phyloP scores from a whole-genome alignment of 129 eudicot species.

The Tagetes erecta region DNA sequence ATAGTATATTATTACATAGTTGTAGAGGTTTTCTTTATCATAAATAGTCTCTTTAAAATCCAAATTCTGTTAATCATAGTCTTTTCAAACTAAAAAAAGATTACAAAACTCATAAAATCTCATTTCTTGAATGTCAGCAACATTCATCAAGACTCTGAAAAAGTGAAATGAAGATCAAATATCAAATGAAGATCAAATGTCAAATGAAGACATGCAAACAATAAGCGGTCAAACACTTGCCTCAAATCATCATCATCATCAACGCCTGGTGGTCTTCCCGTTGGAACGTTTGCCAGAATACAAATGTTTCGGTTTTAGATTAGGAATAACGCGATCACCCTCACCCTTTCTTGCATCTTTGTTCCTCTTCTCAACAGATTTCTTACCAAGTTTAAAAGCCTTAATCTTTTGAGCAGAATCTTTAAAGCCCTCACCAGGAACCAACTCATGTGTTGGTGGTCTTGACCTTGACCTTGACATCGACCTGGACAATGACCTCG shows the following conservation, averaged over 20 bases:
- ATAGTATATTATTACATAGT: too few relatives aligned
- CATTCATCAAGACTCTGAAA: slow-evolving; percentile 6
- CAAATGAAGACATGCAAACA: slow-evolving; percentile 1
- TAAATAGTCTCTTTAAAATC: too few relatives aligned
- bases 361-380: slow-evolving; percentile 63
- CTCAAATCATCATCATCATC: slow-evolving; percentile 8
- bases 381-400: slow-evolving; percentile 56
- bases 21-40: too few relatives aligned
- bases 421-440: slow-evolving; percentile 84
- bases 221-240: background rate
- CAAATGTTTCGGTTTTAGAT: slow-evolving; percentile 78
- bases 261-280: slow-evolving; percentile 83
- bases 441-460: slow-evolving; percentile 58
- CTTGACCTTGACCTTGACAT: slow-evolving; percentile 59
- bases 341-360: slow-evolving; percentile 78
- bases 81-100: background rate
- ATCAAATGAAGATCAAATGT: background rate
- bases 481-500: slow-evolving; percentile 49
- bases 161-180: background rate
- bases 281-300: slow-evolving; percentile 71
- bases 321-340: slow-evolving; percentile 76
- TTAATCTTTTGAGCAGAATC: slow-evolving; percentile 67
- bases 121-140: slow-evolving; percentile 11
- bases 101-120: background rate
- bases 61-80: too few relatives aligned